Evolutionary conservation across 345 rosid species (phyloP), one percentile per base, ranked within the genome.

Genomic region (Aegle marmelos): DNA sequence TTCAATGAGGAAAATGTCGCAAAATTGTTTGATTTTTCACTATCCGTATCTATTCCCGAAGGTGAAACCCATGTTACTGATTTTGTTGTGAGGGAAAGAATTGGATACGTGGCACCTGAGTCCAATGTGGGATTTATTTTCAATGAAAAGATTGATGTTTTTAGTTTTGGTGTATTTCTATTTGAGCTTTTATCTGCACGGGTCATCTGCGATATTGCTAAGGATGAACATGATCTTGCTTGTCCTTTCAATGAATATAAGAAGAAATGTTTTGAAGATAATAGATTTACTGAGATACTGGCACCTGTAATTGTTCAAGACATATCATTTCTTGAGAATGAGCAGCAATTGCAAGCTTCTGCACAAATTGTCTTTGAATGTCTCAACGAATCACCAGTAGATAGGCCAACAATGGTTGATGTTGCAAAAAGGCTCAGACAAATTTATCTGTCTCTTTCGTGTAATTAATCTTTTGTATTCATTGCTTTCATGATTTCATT

Each of bases 131-230:
- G 33, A 4, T 41, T 56, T 73, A 5, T 2, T 19, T 36, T 64
- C 62, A 69, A 67, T 54, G 88, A 85, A 79, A 85, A 78, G 63
- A 10, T 0, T 9, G 86, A 85, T 64, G 88, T 77, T 73, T 80
- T 33, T 61, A 9, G 22, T 21, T 74, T 74, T 28, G 59, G 77
- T 5, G 10, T 0, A 28, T 19, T 50, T 50, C 56, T 50, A 4
- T 4, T 13, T 17, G 56, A 50, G 56, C 21, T 50, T 16, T 50
- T 50, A 21, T 41, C 41, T 0, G 59, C 69, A 25, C 19, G 1
- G 17, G 6, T 1, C 10, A 0, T 9, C 11, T 4, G 10, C 9
- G 41, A 37, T 31, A 4, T 33, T 33, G 34, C 4, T 33, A 33
- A 33, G 0, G 4, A 33, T 33, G 34, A 2, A 0, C 39, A 36